These are phyloP conservation scores for Streptanthus diversifolius DNA, from an alignment of 345 rosid species.

Conservation along the genomic window DNA sequence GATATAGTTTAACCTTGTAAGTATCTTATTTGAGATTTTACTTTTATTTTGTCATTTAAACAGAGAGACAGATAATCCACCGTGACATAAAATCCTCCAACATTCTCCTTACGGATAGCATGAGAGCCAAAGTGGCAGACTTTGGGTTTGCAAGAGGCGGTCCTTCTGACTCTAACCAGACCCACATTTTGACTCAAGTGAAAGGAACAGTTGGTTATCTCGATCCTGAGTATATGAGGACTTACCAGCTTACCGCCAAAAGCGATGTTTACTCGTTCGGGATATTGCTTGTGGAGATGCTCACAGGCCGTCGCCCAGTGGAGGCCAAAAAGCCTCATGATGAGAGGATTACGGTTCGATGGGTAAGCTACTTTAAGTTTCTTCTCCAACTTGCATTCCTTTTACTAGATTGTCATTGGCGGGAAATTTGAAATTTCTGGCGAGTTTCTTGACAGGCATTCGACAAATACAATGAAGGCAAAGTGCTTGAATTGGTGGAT, in stretches of 20 bases:
- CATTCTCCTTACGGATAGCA: conserved; percentile 80
- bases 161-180: conserved; percentile 52
- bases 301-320: conserved; percentile 89
- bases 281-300: conserved; percentile 76
- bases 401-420: background rate
- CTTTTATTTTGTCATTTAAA: conserved; percentile 9
- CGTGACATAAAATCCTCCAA: conserved; percentile 94
- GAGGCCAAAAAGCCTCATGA: conserved; percentile 52
- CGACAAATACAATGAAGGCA: conserved; percentile 62
- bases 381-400: background rate
- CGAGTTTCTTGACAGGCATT: conserved; percentile 54
- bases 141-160: conserved; percentile 95
- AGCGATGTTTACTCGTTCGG: conserved; percentile 96
- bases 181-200: conserved; percentile 83
- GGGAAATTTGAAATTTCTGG: background rate
- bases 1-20: background rate
- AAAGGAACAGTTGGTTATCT: conserved; percentile 97
- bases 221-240: conserved; percentile 96
- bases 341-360: conserved; percentile 78
- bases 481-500: conserved; percentile 53
- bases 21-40: background rate
- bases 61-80: conserved; percentile 91
- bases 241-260: conserved; percentile 82
- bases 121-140: conserved; percentile 97
- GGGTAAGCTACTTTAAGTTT: conserved; percentile 57